Evolutionary conservation across 2,329 filamentous ascomycete species (phyloP).

Genomic region (Trichoderma lentiforme): DNA sequence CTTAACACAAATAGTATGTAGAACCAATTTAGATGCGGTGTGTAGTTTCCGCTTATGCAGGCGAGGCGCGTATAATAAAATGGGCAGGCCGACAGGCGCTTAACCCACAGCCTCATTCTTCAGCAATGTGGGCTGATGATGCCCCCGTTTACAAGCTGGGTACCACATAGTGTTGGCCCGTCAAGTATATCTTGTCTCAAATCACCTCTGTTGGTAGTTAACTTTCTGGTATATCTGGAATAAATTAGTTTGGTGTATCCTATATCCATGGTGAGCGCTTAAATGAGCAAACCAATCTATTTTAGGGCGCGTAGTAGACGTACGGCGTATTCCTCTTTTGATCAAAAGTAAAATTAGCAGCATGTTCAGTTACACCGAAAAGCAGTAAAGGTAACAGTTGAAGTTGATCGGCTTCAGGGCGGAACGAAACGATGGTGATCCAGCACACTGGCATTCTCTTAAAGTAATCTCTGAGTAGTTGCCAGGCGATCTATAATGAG

Average conservation of each 20-base stretch:
- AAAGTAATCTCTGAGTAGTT: rapidly evolving
- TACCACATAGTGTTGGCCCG: background rate
- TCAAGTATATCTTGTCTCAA: background rate
- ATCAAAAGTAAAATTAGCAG: background rate
- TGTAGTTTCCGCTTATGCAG: background rate
- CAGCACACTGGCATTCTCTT: rapidly evolving
- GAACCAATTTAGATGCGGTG: background rate
- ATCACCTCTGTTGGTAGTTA: background rate
- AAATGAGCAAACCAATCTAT: rapidly evolving
- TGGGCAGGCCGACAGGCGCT: background rate
- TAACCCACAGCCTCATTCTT: background rate
- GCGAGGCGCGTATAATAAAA: background rate
- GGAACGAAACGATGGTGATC: background rate
- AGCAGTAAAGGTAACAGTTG: rapidly evolving
- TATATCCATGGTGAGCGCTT: background rate
- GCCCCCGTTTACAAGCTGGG: background rate
- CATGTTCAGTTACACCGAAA: background rate
- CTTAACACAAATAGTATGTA: background rate
- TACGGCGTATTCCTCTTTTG: too few species aligned
- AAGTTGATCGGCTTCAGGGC: background rate
- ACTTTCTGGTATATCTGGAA: background rate
- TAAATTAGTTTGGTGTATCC: background rate
- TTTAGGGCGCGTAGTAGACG: too few species aligned
- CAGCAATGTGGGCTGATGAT: background rate
- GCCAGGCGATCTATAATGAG: background rate